Percentiles rank a stretch among this genome's conserved stretches.
Conservation (phyloP, 1,139 yeast genomes). For the Sugiyamaella grinbergsii region DNA sequence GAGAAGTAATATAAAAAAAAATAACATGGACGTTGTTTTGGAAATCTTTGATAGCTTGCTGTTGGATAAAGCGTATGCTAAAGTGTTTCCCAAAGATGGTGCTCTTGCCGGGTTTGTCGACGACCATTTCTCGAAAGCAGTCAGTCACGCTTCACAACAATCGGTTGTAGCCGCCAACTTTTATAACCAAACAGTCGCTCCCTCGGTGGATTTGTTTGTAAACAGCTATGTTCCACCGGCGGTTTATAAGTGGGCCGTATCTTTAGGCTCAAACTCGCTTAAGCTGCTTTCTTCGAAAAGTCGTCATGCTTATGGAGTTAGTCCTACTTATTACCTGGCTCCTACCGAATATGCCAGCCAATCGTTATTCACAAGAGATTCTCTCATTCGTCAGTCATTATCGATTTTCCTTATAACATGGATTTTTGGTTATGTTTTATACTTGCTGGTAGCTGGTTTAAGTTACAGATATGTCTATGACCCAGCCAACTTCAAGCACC, state of each 20-base stretch:
- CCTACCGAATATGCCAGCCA: slow-evolving; percentile 57
- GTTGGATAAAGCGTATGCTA: slow-evolving; percentile 74
- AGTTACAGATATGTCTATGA: slow-evolving; percentile 82
- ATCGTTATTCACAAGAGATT: slow-evolving; percentile 71
- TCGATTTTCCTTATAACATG: slow-evolving; percentile 73
- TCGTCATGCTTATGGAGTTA: slow-evolving; percentile 50
- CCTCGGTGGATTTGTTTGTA: slow-evolving; percentile 10
- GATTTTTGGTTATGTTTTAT: slow-evolving; percentile 80
- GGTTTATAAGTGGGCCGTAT: slow-evolving; percentile 11
- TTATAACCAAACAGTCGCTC: slow-evolving; percentile 16
- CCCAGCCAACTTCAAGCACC: slow-evolving; percentile 88
- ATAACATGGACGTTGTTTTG: slow-evolving; percentile 85
- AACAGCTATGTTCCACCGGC: slow-evolving; percentile 15
- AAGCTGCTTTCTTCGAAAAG: slow-evolving; percentile 11
- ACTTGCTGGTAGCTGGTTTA: slow-evolving; percentile 71
- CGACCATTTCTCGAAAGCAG: slow-evolving; percentile 17
- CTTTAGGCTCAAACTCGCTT: slow-evolving; percentile 8
- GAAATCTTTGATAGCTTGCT: slow-evolving; percentile 72
- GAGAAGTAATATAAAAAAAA: no score
- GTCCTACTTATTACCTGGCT: slow-evolving; percentile 52
- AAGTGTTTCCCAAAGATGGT: slow-evolving; percentile 47
- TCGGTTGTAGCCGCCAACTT: slow-evolving; percentile 8
- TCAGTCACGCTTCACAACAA: slow-evolving; percentile 11
- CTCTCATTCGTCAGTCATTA: slow-evolving; percentile 66
- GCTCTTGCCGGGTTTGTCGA: slow-evolving; percentile 20